phyloP scores from a whole-genome alignment of 306 rosid species.

The Ceratonia siliqua region DNA sequence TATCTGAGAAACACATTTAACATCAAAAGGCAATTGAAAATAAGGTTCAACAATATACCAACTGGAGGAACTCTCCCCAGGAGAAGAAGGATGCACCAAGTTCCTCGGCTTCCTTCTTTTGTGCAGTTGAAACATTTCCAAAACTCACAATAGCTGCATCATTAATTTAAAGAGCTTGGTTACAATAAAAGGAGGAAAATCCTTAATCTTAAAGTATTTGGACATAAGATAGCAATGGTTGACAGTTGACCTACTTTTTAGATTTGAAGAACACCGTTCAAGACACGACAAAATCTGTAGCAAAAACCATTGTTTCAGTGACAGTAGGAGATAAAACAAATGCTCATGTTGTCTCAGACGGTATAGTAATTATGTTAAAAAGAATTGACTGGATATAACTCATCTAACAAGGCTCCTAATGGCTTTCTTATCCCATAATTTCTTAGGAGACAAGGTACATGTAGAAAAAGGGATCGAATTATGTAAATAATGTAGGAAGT shows the following conservation, averaged over 20 bases:
- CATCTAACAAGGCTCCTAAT: constrained; percentile 3
- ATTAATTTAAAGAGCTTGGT: constrained; percentile 26
- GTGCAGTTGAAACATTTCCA: constrained; percentile 56
- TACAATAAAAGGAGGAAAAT: constrained; percentile 11
- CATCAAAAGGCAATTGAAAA: constrained; percentile 16
- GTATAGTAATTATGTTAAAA: constrained; percentile 18
- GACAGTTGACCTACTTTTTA: constrained; percentile 67
- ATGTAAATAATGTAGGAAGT: too few relatives aligned
- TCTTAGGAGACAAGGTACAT: not conserved
- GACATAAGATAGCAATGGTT: constrained; percentile 18
- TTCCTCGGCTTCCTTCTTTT: constrained; percentile 84
- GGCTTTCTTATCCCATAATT: not conserved
- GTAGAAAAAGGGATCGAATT: too few relatives aligned
- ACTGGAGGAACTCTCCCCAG: constrained; percentile 76
- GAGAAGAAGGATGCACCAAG: constrained; percentile 76
- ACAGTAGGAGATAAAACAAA: not conserved
- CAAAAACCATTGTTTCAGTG: constrained; percentile 30
- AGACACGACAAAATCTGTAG: constrained; percentile 86
- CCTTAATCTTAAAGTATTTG: not conserved
- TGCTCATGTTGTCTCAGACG: not conserved
- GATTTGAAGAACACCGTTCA: constrained; percentile 58
- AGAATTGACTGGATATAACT: not conserved
- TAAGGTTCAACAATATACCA: constrained; percentile 50
- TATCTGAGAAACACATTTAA: not conserved
- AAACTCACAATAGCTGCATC: constrained; percentile 83